phyloP scores from a whole-genome alignment of 345 rosid genomes.

The Salix exigua region DNA sequence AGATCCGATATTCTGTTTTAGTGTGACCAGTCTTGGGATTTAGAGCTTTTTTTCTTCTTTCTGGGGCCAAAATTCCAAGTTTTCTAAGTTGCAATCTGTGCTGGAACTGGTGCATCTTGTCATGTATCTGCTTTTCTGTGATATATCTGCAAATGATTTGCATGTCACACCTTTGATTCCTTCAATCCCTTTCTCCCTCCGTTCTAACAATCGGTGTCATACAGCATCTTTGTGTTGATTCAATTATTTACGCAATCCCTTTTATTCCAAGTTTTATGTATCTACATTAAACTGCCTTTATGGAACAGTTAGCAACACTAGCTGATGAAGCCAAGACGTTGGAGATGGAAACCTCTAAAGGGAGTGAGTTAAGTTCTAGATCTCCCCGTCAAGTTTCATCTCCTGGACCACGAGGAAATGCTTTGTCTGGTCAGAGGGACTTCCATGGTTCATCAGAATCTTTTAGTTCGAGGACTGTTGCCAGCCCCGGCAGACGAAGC shows the following conservation, averaged over 20 bases:
- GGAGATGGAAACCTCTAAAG: conserved; percentile 50
- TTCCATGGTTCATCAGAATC: conserved; percentile 32
- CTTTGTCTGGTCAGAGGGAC: conserved; percentile 32
- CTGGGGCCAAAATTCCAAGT: no score
- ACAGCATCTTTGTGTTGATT: background rate
- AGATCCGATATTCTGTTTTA: no score
- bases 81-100: background rate
- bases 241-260: no score
- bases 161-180: background rate
- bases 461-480: conserved; percentile 21
- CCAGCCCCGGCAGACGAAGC: conserved; percentile 50
- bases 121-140: background rate
- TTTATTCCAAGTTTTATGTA: no score
- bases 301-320: conserved; percentile 57
- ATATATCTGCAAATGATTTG: background rate
- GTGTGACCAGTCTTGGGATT: no score
- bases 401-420: conserved; percentile 18
- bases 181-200: background rate
- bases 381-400: conserved; percentile 35
- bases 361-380: conserved; percentile 35
- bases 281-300: background rate
- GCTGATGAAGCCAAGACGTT: conserved; percentile 55
- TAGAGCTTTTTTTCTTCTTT: no score
- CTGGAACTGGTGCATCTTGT: background rate
- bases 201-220: background rate